Conservation (phyloP, 371 early-diverging fungal species). For the Coemansia sp. region DNA sequence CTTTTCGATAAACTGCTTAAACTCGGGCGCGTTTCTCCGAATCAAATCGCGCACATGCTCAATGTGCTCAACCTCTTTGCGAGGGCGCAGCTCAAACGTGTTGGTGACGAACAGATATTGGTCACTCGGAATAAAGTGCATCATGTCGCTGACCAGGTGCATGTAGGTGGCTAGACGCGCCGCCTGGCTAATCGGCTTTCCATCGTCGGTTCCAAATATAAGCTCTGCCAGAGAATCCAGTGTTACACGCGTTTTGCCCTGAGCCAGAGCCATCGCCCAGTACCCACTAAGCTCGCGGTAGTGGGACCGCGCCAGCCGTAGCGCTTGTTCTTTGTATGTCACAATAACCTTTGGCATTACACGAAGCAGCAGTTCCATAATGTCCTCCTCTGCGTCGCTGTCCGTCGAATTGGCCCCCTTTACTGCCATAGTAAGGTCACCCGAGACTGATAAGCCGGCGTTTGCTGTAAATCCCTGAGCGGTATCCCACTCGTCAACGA, state of each 20-base stretch:
- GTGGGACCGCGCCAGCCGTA: slow-evolving; percentile 33
- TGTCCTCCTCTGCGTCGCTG: slow-evolving; percentile 2
- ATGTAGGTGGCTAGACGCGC: slow-evolving; percentile 62
- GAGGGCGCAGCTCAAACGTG: slow-evolving; percentile 58
- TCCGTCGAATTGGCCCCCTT: too few relatives aligned
- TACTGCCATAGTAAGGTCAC: background rate
- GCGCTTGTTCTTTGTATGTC: slow-evolving; percentile 18
- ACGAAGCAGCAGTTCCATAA: slow-evolving; percentile 16
- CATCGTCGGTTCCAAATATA: slow-evolving; percentile 19
- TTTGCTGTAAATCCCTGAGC: background rate
- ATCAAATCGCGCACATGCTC: slow-evolving; percentile 58
- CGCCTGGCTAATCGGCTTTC: slow-evolving; percentile 6
- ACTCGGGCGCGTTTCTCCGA: slow-evolving; percentile 52
- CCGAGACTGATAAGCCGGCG: background rate
- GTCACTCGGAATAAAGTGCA: slow-evolving; percentile 52
- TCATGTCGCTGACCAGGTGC: slow-evolving; percentile 57
- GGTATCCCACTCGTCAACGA: background rate
- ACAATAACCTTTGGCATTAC: slow-evolving; percentile 21
- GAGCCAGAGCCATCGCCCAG: slow-evolving; percentile 21
- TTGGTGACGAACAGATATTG: slow-evolving; percentile 54
- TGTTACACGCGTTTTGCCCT: slow-evolving; percentile 26
- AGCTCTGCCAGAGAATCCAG: slow-evolving; percentile 41
- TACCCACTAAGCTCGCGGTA: slow-evolving; percentile 35
- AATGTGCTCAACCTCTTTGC: slow-evolving; percentile 54
- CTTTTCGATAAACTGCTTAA: slow-evolving; percentile 56